phyloP scores from a whole-genome alignment of 768 basidiomycete genomes.

The Psilocybe azurescens region DNA sequence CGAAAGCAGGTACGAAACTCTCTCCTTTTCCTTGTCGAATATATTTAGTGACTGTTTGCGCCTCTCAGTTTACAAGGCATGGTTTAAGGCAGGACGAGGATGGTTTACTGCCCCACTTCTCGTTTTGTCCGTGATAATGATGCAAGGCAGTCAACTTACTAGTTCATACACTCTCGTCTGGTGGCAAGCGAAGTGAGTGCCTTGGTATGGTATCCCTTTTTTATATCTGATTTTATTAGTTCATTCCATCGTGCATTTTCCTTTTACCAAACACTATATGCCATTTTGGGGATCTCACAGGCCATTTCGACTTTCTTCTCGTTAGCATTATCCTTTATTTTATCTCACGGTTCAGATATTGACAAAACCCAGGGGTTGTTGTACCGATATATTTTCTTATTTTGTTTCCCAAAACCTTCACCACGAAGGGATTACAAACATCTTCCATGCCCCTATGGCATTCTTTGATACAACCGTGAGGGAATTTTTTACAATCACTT shows the following conservation, averaged over 20 bases:
- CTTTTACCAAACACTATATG: conserved; percentile 72
- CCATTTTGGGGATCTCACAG: conserved; percentile 62
- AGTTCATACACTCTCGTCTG: conserved; percentile 74
- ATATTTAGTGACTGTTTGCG: not conserved
- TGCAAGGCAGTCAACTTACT: conserved; percentile 66
- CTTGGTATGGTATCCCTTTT: not conserved
- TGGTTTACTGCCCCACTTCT: conserved; percentile 55
- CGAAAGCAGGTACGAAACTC: conserved; percentile 42
- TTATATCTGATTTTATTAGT: conserved; percentile 28
- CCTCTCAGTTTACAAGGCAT: conserved; percentile 58
- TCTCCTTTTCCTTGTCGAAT: conserved; percentile 1
- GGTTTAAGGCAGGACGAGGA: conserved; percentile 61
- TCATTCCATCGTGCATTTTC: conserved; percentile 53
- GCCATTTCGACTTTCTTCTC: conserved; percentile 58
- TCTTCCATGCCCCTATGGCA: conserved; percentile 76
- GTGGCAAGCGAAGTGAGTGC: conserved; percentile 67
- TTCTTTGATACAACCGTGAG: conserved; percentile 76
- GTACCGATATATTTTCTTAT: conserved; percentile 61
- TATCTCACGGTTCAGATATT: not conserved
- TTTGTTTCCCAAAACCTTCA: conserved; percentile 70
- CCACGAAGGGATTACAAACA: conserved; percentile 53
- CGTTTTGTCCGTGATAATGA: conserved; percentile 51
- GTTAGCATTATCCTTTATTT: conserved; percentile 36
- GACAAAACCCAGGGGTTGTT: conserved; percentile 44
- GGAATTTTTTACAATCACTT: not conserved